Evolutionary conservation across 2,329 filamentous ascomycete genomes (phyloP).

Genomic region (Aschersonia sp.): DNA sequence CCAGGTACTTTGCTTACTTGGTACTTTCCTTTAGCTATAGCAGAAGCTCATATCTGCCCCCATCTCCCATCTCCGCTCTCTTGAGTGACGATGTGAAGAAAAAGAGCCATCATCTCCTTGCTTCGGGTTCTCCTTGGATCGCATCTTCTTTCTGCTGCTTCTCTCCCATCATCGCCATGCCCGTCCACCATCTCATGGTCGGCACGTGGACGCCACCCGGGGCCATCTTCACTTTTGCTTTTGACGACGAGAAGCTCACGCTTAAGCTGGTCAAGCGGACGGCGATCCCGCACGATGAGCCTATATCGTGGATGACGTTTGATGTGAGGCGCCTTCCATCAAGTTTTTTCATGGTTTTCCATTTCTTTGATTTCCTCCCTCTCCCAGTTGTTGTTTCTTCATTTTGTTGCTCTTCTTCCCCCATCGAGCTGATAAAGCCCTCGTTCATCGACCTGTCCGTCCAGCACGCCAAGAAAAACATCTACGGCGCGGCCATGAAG

Average conservation of each 20-base stretch:
- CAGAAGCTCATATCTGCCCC: no score
- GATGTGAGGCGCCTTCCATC: constrained; percentile 39
- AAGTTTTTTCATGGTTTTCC: not conserved
- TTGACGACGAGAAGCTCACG: constrained; percentile 68
- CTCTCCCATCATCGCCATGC: constrained; percentile 32
- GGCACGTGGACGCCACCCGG: constrained; percentile 85
- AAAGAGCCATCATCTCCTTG: no score
- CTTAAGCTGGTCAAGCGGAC: constrained; percentile 68
- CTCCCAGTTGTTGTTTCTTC: no score
- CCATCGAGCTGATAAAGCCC: not conserved
- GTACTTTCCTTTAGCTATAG: no score
- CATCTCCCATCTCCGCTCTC: no score
- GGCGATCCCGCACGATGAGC: constrained; percentile 67
- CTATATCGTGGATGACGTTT: constrained; percentile 90
- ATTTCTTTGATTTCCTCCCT: not conserved
- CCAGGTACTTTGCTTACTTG: no score
- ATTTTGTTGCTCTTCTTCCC: no score
- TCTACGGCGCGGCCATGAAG: constrained; percentile 88
- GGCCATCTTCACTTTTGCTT: constrained; percentile 78
- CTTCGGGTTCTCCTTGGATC: no score
- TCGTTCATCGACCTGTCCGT: not conserved
- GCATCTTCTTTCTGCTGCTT: not conserved
- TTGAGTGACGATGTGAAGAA: no score
- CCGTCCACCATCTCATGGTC: constrained; percentile 76
- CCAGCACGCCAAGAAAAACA: constrained; percentile 66